A percentile compares a stretch with the other conserved stretches of the same genome.
These are phyloP conservation scores for Simplicillium sp. DNA, from an alignment of 2,329 filamentous ascomycete genomes.

Conservation along the genomic window DNA sequence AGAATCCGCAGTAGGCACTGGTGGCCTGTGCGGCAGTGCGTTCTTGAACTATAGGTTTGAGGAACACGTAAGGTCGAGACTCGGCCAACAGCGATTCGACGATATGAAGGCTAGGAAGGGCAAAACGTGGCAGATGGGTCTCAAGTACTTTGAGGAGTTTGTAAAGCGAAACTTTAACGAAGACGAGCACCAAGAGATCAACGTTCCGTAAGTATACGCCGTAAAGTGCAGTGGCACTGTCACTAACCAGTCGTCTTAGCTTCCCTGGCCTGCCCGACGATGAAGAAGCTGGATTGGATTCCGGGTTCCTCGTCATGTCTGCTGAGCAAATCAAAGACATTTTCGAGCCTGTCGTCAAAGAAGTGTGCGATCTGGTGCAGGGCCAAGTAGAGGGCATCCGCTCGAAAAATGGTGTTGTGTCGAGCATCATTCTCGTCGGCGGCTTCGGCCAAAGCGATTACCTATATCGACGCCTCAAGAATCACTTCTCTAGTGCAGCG, in stretches of 20 bases:
- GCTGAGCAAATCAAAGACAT: constrained; percentile 62
- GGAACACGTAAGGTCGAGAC: constrained; percentile 59
- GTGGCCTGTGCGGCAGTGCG: constrained; percentile 67
- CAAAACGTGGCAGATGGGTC: constrained; percentile 71
- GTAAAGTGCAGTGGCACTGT: not conserved
- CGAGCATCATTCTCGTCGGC: constrained; percentile 72
- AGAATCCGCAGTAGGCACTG: constrained; percentile 71
- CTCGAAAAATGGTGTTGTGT: constrained; percentile 51
- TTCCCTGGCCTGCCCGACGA: constrained; percentile 71
- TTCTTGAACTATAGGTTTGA: constrained; percentile 77
- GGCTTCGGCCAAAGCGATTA: constrained; percentile 76
- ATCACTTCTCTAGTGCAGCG: constrained; percentile 52
- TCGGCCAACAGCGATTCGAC: constrained; percentile 58
- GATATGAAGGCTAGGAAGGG: constrained; percentile 70
- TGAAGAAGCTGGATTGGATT: constrained; percentile 64
- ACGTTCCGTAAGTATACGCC: constrained; percentile 50
- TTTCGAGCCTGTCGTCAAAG: constrained; percentile 65
- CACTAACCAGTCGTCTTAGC: constrained; percentile 20
- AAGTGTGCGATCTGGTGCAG: constrained; percentile 58
- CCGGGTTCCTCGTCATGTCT: constrained; percentile 65
- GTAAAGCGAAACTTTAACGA: constrained; percentile 79
- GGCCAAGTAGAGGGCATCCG: constrained; percentile 57
- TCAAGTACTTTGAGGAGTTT: constrained; percentile 76
- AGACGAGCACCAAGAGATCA: constrained; percentile 67
- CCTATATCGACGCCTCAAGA: constrained; percentile 60